Evolutionary conservation across 2,329 filamentous ascomycete genomes (phyloP).

Genomic region (Colletotrichum camelliae): DNA sequence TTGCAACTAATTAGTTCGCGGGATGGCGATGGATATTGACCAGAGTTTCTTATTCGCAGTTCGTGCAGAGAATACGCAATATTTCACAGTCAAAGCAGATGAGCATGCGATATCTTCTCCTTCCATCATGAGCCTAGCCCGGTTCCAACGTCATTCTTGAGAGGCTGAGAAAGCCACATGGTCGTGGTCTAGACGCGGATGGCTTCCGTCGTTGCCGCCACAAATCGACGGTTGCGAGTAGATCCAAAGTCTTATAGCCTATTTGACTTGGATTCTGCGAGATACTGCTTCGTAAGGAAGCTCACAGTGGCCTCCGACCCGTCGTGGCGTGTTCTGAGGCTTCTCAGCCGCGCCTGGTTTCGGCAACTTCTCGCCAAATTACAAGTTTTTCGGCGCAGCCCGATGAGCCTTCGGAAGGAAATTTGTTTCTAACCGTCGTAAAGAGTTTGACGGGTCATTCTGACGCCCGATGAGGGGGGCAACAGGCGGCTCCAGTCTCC

Average conservation of each 20-base stretch:
- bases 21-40: background rate
- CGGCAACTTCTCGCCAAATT: background rate
- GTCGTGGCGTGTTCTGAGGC: background rate
- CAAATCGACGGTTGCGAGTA: background rate
- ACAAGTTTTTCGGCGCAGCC: background rate
- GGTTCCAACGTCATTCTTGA: background rate
- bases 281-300: too few species aligned
- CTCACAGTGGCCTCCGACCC: background rate
- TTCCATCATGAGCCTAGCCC: background rate
- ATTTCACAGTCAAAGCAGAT: background rate
- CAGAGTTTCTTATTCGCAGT: background rate
- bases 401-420: background rate
- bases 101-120: background rate
- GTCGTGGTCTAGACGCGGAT: background rate
- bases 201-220: background rate
- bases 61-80: background rate
- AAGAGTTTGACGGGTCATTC: background rate
- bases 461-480: background rate
- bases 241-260: background rate
- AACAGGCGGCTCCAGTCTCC: background rate
- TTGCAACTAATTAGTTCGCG: background rate
- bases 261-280: background rate
- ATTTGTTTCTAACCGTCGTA: background rate
- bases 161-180: background rate
- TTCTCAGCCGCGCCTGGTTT: background rate